Base-by-base conservation (phyloP, 2,329 filamentous ascomycete genomes). In the Akanthomyces lecanii region DNA sequence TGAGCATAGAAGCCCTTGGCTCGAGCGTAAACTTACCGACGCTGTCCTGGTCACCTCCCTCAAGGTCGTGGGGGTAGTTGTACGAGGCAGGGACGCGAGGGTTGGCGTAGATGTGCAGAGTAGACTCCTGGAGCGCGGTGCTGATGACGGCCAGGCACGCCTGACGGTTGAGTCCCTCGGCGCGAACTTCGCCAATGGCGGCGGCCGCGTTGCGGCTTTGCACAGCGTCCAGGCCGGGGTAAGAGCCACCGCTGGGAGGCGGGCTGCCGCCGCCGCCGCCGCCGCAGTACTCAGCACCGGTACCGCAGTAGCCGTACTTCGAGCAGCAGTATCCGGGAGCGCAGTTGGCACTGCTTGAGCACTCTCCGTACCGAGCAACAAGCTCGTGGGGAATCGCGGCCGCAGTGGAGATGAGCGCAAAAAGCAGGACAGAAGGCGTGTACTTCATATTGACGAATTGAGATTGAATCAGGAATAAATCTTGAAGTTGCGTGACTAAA, bases 241-340 rank as follows among this genome's bases (percentile, higher is more conserved):
- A 60, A 7, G 55, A 58, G 38, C 51, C 51, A 14, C 44, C 40
- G 40, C 48, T 51, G 11, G 52, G 14, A 18, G 40, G 53, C 4
- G 53, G 53, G 30, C 28, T 42, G 38, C 57, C 57, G 12, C 56
- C 56, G 21, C 56, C 57, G 11, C 21, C 62, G 54, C 61, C 65
- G 16, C 66, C 66, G 59, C 68, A 69, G 65, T 69, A 66, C 14
- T 62, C 64, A 12, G 63, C 16, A 2, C 66, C 67, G 45, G 44
- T 58, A 18, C 67, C 67, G 52, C 67, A 69, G 62, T 64, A 69
- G 25, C 66, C 66, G 38, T 64, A 67, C 51, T 64, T 36, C 23
- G 62, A 65, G 66, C 67, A 69, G 65, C 67, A 69, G 56, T 42
- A 59, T 38, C 61, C 61, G 14, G 61, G 14, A 12, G 61, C 45